Base-by-base conservation (phyloP, 225 moss, liverwort and hornwort genomes). In the Takakia lepidozioides region DNA sequence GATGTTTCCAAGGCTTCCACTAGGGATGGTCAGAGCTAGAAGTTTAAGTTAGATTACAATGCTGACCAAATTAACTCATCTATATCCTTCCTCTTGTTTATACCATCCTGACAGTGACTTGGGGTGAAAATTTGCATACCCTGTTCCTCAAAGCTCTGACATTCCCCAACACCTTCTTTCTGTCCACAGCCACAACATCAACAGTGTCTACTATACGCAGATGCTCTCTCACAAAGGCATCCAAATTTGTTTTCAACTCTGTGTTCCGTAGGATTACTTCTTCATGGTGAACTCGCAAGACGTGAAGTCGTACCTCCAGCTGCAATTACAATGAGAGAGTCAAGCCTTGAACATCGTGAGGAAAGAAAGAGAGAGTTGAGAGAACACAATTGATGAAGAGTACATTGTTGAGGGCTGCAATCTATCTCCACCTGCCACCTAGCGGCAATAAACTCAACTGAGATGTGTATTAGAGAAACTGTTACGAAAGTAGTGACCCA, bases 191-290 rank as follows among this genome's bases (percentile, higher is more conserved):
- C 57, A 74, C 39, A 56, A 43, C 38, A 6, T 70, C 74, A 32
- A 80, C 38, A 18, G 63, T 54, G 47, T 80, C 74, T 43, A 64
- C 29, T 27, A 70, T 47, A 30, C 63, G 70, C 36, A 54, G 70
- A 9, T 74, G 79, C 43, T 80, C 79, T 58, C 59, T 74, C 7
- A 63, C 48, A 55, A 74, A 70, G 25, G 64, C 46, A 38, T 80
- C 67, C 55, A 80, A 48, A 46, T 67, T 80, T 25, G 46, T 67
- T 49, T 63, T 60, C 36, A 74, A 60, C 56, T 64, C 79, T 38
- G 6, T 48, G 46, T 58, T 74, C 42, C 43, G 66, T 37, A 52
- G 34, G 55, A 55, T 57, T 29, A 56, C 57, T 15, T 60, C 67
- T 44, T 80, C 79, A 22, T 55, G 17, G 11, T 64, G 56, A 21